Conservation (phyloP, 345 rosid species). For the Eucalyptus cladocalyx region DNA sequence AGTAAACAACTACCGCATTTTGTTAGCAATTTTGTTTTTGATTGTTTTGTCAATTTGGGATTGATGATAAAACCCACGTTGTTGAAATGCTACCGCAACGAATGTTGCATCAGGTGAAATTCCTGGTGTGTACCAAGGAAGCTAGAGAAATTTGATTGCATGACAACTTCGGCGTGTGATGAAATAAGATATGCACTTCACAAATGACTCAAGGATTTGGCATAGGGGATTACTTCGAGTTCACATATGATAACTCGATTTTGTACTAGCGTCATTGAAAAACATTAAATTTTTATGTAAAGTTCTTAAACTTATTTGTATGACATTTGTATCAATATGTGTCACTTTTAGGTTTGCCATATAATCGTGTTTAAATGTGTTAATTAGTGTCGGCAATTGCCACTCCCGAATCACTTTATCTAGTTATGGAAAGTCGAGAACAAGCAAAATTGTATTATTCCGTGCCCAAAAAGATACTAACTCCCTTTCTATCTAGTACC, state of each 20-base stretch:
- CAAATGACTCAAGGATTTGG: neutral
- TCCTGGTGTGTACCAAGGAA: neutral
- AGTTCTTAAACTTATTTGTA: neutral
- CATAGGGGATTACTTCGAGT: neutral
- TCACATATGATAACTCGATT: neutral
- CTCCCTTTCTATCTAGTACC: neutral
- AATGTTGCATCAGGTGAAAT: neutral
- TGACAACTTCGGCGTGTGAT: neutral
- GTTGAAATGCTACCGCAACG: neutral
- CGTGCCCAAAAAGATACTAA: neutral
- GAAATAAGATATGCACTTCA: neutral
- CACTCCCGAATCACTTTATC: neutral
- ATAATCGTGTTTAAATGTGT: neutral
- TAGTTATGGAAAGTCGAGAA: neutral
- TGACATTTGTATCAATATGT: neutral
- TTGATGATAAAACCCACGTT: neutral
- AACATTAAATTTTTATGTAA: neutral
- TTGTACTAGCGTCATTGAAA: neutral
- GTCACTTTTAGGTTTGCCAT: neutral
- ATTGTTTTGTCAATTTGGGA: neutral
- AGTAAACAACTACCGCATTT: neutral
- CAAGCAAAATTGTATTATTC: neutral
- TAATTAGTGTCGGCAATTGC: neutral
- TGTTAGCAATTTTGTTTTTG: neutral
- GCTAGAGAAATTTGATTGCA: neutral